Evolutionary conservation across 2,329 filamentous ascomycete genomes (phyloP), one percentile per base, ranked within the genome.

Genomic region (Claviceps spartinae): DNA sequence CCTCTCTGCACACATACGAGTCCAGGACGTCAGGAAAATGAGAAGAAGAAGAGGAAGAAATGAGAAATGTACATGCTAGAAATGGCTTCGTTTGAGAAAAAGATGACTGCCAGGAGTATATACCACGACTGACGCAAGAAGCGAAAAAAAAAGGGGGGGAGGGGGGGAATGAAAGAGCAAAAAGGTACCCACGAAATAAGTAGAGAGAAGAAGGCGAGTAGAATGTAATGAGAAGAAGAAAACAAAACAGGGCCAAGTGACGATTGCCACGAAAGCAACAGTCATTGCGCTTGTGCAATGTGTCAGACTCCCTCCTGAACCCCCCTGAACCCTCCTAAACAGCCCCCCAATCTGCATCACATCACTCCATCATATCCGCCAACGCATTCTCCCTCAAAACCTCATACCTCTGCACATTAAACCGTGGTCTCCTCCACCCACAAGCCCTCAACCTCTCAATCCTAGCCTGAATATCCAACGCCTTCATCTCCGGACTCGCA

Each of bases 391-490:
- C 74, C 14, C 75, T 66, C 8, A 81, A 65, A 20, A 69, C 69
- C 60, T 78, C 73, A 59, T 82, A 81, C 40, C 74, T 69, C 45
- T 66, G 62, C 5, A 66, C 65, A 55, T 82, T 73, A 56, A 82
- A 82, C 22, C 78, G 72, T 57, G 72, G 72, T 30, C 78, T 67
- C 59, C 71, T 71, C 78, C 78, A 81, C 2, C 77, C 77, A 48
- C 59, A 69, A n/a, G 71, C 71, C 20, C 76, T 72, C 11, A 82
- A 64, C 9, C 73, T 69, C 63, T 78, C 75, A 56, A 81, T 79
- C 24, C 78, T 71, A 6, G 73, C 68, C 53, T 69, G 67, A 2
- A 78, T 63, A 37, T 77, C 74, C 18, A 69, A 58, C 2, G 59
- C 57, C 18, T 67, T 67, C 51, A 66, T 57, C 50, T 71, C 69